A percentile compares a stretch with the other conserved stretches of the same genome.
Conservation (phyloP, 164 flowering plant genomes). For the Tinospora cordifolia region DNA sequence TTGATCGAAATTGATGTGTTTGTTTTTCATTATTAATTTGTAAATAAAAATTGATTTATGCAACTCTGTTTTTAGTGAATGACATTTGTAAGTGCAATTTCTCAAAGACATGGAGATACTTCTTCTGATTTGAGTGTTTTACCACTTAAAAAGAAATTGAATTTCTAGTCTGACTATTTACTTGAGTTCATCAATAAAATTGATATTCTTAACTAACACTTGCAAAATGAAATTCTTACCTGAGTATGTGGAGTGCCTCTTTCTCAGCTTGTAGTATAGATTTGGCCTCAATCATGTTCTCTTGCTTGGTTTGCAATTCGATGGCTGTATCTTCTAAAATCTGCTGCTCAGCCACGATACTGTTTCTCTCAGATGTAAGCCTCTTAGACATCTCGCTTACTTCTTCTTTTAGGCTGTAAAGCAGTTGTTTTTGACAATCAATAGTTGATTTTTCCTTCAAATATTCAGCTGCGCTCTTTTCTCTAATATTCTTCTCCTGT, state of each 20-base stretch:
- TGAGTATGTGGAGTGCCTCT: constrained; percentile 73
- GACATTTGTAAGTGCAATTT: too few species aligned
- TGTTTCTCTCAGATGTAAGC: constrained; percentile 43
- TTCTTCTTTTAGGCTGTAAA: constrained; percentile 53
- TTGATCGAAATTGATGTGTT: too few species aligned
- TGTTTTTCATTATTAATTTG: too few species aligned
- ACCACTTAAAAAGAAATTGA: too few species aligned
- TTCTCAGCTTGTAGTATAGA: constrained; percentile 72
- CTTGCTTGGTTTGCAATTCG: constrained; percentile 47
- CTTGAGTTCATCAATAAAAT: too few species aligned
- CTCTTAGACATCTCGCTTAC: constrained; percentile 56
- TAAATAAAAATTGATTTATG: too few species aligned
- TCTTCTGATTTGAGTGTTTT: too few species aligned
- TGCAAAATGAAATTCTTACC: constrained; percentile 35
- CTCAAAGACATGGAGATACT: too few species aligned
- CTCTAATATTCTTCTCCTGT: constrained; percentile 39
- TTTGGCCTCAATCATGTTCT: constrained; percentile 52
- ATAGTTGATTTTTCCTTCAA: constrained; percentile 66
- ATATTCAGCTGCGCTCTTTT: constrained; percentile 28
- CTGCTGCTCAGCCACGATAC: constrained; percentile 37
- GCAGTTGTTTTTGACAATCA: constrained; percentile 69
- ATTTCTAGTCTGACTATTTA: too few species aligned
- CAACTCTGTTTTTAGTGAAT: too few species aligned
- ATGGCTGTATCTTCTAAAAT: constrained; percentile 26
- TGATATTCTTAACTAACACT: too few species aligned